Evolutionary conservation across 139 green algal genomes (phyloP), one percentile per base, ranked within the genome.

Genomic region (Coccomyxa sp.): DNA sequence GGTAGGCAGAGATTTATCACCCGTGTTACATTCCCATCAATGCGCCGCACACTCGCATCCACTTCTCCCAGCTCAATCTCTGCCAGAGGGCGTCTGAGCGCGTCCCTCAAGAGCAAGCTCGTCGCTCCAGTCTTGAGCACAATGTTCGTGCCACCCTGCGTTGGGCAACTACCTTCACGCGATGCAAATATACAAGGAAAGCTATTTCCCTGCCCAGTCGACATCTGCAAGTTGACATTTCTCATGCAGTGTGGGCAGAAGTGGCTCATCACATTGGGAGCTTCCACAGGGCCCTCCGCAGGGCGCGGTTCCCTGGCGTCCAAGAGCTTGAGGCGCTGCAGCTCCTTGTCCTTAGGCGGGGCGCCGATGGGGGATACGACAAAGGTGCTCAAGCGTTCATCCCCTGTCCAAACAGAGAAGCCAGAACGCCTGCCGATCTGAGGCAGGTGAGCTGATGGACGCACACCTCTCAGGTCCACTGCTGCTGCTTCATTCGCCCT

Each of bases 301-400:
- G 63, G 63, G 9, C 63, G 63, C 18, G 63, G 63, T 25, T 71
- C 63, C 63, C 63, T 71, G 1, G 63, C 63, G 63, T 87, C 80
- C 63, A 87, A 76, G 76, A 87, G 28, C 25, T 66, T 74, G 28
- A 87, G 77, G 38, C 74, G 78, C 60, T 78, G 79, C 21, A 85
- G 80, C 32, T 87, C 84, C n/a, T 79, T 81, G 14, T 45, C 31
- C 45, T 30, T 4, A 13, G 84, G 84, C 7, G 58, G 63, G 18
- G 28, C 38, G 14, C 58, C 82, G 1, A 23, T 32, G 0, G 57
- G 28, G 1, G 77, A n/a, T 13, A 83, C 83, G 23, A 84, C 59
- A 66, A 95, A 96, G n/a, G 90, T 90, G 38, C 68, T 77, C 57
- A 90, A 81, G n/a, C 85, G 81, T 67, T 94, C 89, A 78, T 96